Conservation (phyloP, 371 early-diverging fungal genomes). For the Conidiobolus incongruus region DNA sequence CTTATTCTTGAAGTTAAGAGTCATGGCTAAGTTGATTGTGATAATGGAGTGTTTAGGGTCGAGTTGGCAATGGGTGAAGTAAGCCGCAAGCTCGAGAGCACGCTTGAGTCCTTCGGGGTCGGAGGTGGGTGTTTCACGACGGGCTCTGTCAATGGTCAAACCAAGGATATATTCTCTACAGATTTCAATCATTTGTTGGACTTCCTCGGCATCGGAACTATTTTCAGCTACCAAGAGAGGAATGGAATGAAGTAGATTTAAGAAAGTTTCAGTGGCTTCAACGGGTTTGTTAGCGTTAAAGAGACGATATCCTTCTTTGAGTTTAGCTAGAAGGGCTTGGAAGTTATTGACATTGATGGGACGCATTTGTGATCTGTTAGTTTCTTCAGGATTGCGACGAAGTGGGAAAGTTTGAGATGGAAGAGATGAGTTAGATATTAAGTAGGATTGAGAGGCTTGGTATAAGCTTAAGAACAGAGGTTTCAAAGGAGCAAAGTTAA, state of each 20-base stretch:
- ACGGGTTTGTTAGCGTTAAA: constrained; percentile 56
- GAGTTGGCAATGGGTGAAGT: constrained; percentile 80
- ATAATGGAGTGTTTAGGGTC: constrained; percentile 69
- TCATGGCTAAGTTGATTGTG: constrained; percentile 62
- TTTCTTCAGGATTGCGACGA: constrained; percentile 32
- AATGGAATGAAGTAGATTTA: constrained; percentile 41
- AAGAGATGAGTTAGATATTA: constrained; percentile 32
- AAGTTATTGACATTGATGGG: constrained; percentile 28
- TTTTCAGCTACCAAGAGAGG: constrained; percentile 35
- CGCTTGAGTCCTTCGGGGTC: constrained; percentile 29
- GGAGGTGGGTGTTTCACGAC: constrained; percentile 27
- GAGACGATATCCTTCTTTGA: constrained; percentile 56
- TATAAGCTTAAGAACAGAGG: constrained; percentile 58
- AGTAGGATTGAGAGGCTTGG: constrained; percentile 40
- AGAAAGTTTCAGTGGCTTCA: constrained; percentile 51
- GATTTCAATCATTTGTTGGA: constrained; percentile 45
- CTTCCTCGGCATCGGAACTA: constrained; percentile 41
- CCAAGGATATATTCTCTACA: constrained; percentile 87
- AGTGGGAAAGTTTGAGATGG: constrained; percentile 31
- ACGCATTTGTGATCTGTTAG: constrained; percentile 20
- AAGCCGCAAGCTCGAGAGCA: constrained; percentile 76
- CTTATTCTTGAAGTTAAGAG: constrained; percentile 47
- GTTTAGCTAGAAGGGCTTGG: constrained; percentile 17
- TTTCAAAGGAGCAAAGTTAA: constrained; percentile 77
- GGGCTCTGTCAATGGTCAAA: constrained; percentile 51